Conservation (phyloP, 352 stramenopile species). For the Phytopythium chamaehyphon region DNA sequence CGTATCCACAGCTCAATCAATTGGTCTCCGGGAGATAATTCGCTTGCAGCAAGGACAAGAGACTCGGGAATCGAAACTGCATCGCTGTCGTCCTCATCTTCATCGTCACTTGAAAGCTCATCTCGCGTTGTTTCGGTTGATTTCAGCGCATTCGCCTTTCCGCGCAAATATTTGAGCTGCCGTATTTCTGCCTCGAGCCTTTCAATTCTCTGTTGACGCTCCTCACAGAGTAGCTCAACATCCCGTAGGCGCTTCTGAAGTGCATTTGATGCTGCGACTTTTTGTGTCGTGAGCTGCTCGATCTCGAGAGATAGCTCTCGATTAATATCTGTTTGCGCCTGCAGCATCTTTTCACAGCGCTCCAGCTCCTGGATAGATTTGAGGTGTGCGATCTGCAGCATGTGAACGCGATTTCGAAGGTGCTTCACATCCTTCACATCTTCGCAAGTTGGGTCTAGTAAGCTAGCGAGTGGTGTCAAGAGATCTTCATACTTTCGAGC, state of each 20-base stretch:
- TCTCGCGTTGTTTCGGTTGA: constrained; percentile 16
- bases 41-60: constrained; percentile 50
- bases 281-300: constrained; percentile 76
- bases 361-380: constrained; percentile 90
- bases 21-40: constrained; percentile 83
- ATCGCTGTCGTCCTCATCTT: constrained; percentile 33
- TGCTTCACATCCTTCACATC: constrained; percentile 46
- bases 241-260: constrained; percentile 83
- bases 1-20: constrained; percentile 89
- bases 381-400: constrained; percentile 88
- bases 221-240: constrained; percentile 77
- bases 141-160: constrained; percentile 38
- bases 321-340: constrained; percentile 94
- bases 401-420: constrained; percentile 75
- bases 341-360: constrained; percentile 91
- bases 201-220: constrained; percentile 80
- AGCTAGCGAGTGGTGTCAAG: constrained; percentile 10
- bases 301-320: constrained; percentile 89
- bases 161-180: constrained; percentile 77
- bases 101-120: constrained; percentile 29
- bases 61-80: constrained; percentile 64
- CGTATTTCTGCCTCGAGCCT: constrained; percentile 84
- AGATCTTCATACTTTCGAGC: constrained; percentile 29
- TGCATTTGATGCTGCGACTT: constrained; percentile 63
- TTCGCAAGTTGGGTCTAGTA: constrained; percentile 14